These are phyloP conservation scores for Vanrija humicola DNA, from an alignment of 1,284 basidiomycete species.

Conservation along the genomic window DNA sequence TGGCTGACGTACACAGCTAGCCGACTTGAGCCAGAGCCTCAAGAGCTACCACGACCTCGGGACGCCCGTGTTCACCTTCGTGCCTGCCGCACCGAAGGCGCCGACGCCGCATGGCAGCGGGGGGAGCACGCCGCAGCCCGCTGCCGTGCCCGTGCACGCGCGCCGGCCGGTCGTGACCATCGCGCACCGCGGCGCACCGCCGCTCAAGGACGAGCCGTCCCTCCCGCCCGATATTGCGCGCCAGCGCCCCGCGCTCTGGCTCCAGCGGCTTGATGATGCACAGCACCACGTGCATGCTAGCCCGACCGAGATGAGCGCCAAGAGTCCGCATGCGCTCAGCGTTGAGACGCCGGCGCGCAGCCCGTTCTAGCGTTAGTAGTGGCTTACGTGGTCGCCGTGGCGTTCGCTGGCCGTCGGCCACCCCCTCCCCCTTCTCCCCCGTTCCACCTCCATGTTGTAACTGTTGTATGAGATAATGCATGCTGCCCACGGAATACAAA, in stretches of 20 bases:
- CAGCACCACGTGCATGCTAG: background rate
- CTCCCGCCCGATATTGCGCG: background rate
- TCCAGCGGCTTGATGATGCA: background rate
- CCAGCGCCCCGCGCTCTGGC: background rate
- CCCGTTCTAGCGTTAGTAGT: background rate
- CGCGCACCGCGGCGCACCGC: background rate
- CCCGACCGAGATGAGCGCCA: background rate
- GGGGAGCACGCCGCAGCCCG: too few relatives aligned
- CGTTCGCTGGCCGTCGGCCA: background rate
- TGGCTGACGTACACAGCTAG: constrained; percentile 11
- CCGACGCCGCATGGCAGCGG: background rate
- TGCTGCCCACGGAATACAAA: background rate
- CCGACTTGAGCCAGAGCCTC: constrained; percentile 7
- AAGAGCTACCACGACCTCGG: constrained; percentile 15
- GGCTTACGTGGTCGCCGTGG: background rate
- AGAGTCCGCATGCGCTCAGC: too few relatives aligned
- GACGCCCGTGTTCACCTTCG: constrained; percentile 16
- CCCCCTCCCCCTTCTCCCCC: background rate
- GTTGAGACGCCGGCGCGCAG: background rate
- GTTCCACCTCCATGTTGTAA: background rate
- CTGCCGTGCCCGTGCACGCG: background rate
- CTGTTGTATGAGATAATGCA: background rate
- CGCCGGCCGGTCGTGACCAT: background rate
- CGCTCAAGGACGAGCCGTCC: background rate
- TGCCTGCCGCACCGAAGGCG: background rate